phyloP scores from a whole-genome alignment of 345 rosid genomes.

The Pelargonium nanum region DNA sequence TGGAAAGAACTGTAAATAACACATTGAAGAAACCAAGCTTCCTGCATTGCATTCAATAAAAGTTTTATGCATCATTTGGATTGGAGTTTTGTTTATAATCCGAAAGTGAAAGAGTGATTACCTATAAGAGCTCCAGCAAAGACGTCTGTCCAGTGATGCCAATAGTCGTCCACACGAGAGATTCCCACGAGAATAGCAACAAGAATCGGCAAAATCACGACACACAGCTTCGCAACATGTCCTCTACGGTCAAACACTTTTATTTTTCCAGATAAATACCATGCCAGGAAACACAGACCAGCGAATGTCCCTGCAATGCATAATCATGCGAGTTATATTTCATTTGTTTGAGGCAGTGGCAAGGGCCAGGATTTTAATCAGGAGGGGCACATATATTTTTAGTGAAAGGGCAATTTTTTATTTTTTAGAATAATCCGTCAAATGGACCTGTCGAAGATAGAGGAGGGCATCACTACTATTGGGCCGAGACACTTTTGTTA shows the following conservation, averaged over 20 bases:
- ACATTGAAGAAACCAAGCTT: constrained; percentile 29
- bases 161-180: constrained; percentile 54
- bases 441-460: no score
- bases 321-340: background rate
- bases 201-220: constrained; percentile 41
- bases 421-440: no score
- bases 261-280: constrained; percentile 58
- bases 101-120: background rate
- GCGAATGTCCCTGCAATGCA: constrained; percentile 55
- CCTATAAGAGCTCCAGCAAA: constrained; percentile 54
- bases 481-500: no score
- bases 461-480: no score
- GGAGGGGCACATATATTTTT: no score
- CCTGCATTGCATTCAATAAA: constrained; percentile 15
- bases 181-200: constrained; percentile 40
- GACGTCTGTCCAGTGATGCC: constrained; percentile 77
- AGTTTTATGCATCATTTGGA: background rate
- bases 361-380: background rate
- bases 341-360: background rate
- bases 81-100: background rate
- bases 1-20: constrained; percentile 52
- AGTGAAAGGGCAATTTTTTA: no score
- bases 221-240: constrained; percentile 45
- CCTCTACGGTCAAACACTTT: constrained; percentile 47
- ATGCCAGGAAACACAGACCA: constrained; percentile 45